Percentiles rank a stretch among this genome's conserved stretches.
Conservation (phyloP, 495 filamentous ascomycete genomes). For the Penicillium atrosanguineum region DNA sequence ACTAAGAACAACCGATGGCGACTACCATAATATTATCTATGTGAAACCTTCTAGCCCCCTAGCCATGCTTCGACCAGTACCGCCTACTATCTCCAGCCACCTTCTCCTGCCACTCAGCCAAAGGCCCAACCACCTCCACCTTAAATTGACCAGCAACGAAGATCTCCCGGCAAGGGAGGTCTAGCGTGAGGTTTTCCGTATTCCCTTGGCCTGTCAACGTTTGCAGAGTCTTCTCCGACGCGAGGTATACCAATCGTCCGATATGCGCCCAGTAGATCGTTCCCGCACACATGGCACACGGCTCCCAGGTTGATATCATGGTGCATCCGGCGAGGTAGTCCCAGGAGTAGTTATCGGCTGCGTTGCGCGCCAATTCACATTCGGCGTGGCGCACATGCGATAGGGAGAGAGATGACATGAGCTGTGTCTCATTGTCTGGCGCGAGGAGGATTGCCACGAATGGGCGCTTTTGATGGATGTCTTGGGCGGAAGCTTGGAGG, state of each 20-base stretch:
- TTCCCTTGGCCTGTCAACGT: slow-evolving; percentile 46
- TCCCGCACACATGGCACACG: slow-evolving; percentile 53
- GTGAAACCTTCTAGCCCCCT: neutral
- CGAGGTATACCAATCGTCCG: slow-evolving; percentile 52
- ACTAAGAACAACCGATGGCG: neutral
- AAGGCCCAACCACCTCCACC: slow-evolving; percentile 49
- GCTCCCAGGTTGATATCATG: slow-evolving; percentile 55
- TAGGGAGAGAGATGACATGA: slow-evolving; percentile 47
- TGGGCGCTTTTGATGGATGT: slow-evolving; percentile 44
- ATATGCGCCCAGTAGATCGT: slow-evolving; percentile 55
- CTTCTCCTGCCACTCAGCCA: slow-evolving; percentile 35
- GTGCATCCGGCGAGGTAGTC: slow-evolving; percentile 50
- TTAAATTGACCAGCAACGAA: slow-evolving; percentile 42
- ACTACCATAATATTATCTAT: neutral
- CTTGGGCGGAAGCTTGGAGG: slow-evolving; percentile 39
- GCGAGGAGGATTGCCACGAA: slow-evolving; percentile 49
- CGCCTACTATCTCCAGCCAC: slow-evolving; percentile 44
- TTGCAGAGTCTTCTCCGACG: slow-evolving; percentile 46
- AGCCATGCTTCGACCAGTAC: slow-evolving; percentile 41
- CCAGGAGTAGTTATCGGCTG: slow-evolving; percentile 49
- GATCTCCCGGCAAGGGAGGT: slow-evolving; percentile 47
- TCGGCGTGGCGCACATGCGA: slow-evolving; percentile 58
- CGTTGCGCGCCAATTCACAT: slow-evolving; percentile 47
- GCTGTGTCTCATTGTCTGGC: slow-evolving; percentile 48
- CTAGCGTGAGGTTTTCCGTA: slow-evolving; percentile 52